A percentile compares a stretch with the other conserved stretches of the same genome.
Conservation (phyloP, 306 rosid species). For the Casuarina glauca region DNA sequence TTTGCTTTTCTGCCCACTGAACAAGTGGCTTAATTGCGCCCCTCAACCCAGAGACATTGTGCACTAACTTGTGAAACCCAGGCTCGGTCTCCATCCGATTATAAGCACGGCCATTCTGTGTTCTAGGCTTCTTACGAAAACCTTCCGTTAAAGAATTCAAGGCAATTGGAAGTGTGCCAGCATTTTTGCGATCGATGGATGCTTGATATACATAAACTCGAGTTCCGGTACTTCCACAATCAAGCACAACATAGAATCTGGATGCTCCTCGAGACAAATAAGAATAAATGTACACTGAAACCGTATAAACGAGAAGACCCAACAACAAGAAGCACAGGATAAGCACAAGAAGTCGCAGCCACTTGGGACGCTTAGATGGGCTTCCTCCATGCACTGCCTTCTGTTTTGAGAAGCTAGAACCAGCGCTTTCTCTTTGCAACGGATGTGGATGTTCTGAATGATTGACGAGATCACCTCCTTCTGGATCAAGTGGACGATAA, state of each 20-base stretch:
- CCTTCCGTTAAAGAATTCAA: slow-evolving; percentile 44
- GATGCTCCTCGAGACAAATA: slow-evolving; percentile 66
- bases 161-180: slow-evolving; percentile 62
- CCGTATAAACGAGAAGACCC: slow-evolving; percentile 50
- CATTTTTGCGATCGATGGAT: slow-evolving; percentile 42
- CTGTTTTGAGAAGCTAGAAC: slow-evolving; percentile 61
- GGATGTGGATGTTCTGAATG: slow-evolving; percentile 39
- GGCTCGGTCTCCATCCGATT: slow-evolving; percentile 95
- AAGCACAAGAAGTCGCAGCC: slow-evolving; percentile 46
- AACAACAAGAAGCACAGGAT: slow-evolving; percentile 46
- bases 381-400: slow-evolving; percentile 43
- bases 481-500: slow-evolving; percentile 43
- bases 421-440: slow-evolving; percentile 42
- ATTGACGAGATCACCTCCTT: slow-evolving; percentile 5
- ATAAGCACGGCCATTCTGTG: slow-evolving; percentile 72
- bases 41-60: slow-evolving; percentile 60
- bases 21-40: slow-evolving; percentile 72
- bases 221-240: slow-evolving; percentile 92
- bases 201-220: slow-evolving; percentile 74
- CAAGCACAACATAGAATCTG: slow-evolving; percentile 79
- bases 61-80: slow-evolving; percentile 79
- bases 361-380: slow-evolving; percentile 47
- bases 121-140: slow-evolving; percentile 34
- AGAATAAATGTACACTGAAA: slow-evolving; percentile 50
- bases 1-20: slow-evolving; percentile 85